phyloP scores from a whole-genome alignment of 805 yeast species.

The Starmerella riodocensis region DNA sequence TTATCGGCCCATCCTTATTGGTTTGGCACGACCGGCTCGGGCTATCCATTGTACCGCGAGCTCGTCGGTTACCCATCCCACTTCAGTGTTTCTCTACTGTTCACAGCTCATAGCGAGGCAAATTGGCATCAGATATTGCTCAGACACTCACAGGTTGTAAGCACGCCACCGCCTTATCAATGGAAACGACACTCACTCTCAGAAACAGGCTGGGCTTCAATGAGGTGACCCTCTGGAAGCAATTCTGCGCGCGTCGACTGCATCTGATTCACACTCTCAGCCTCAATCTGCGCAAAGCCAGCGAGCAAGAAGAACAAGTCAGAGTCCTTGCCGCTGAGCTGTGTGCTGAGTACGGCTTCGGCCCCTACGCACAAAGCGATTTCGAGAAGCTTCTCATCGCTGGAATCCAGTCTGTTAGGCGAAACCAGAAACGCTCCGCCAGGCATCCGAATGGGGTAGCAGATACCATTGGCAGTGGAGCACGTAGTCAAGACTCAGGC shows the following conservation, averaged over 20 bases:
- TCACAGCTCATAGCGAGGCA: no score
- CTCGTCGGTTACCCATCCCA: no score
- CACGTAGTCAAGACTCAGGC: no score
- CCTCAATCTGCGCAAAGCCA: constrained; percentile 59
- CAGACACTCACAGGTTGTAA: no score
- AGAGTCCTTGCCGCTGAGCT: constrained; percentile 63
- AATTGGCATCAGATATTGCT: no score
- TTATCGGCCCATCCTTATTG: no score
- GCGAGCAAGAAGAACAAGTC: constrained; percentile 81
- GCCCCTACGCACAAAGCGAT: constrained; percentile 45
- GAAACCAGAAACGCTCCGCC: constrained; percentile 42
- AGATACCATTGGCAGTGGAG: neutral
- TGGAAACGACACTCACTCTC: constrained; percentile 38
- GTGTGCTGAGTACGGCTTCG: constrained; percentile 65
- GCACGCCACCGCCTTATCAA: neutral
- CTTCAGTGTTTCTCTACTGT: no score
- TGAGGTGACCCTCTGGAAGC: constrained; percentile 78
- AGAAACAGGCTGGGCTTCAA: constrained; percentile 54
- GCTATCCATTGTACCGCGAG: no score
- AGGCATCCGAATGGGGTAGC: constrained; percentile 11
- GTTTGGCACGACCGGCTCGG: no score
- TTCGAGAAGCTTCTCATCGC: constrained; percentile 85
- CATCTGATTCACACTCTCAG: constrained; percentile 71
- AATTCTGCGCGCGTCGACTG: constrained; percentile 76
- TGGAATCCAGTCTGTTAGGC: constrained; percentile 82